Evolutionary conservation across 805 yeast species (phyloP), one percentile per base, ranked within the genome.

Genomic region (Ogataea saltuana): DNA sequence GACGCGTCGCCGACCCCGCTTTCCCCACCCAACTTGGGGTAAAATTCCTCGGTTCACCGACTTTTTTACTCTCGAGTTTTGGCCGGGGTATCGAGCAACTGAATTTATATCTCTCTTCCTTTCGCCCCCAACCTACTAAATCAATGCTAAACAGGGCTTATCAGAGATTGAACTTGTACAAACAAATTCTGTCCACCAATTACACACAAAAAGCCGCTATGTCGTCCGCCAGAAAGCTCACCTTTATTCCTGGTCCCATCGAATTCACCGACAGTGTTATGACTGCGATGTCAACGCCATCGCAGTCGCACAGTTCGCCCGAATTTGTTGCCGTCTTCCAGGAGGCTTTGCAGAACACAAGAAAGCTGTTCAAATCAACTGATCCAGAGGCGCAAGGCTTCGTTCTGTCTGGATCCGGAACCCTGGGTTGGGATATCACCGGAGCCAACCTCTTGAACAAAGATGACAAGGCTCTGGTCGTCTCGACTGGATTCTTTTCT

Each of bases 391-490:
- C 93, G 27, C 96, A 88, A 69, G 88, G 90, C 6, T 74, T 86
- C 47, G 86, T 91, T 12, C 61, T 91, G 44, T 75, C 93, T 3
- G 98, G 97, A 32, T 84, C 95, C 2, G 98, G 98, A 45, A 88
- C 97, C 16, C 74, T 90, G 31, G 98, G 98, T 27, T 90, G 97
- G 96, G 98, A 90, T 59, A 70, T 90, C 49, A 83, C 80, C 31
- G 95, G 84, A 19, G 75, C 95, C 25, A 90, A 91, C 67, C 72
- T 89, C 53, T 58, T 88, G 41, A 58, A 68, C 13, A 71, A 75
- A 2, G 82, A 80, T 43, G 96, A 89, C 45, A 75, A 79, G 34
- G 91, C 80, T 6, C 75, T 91, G 53, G 87, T 90, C 21, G 73
- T 91, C 48, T 83, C 93, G 43, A 89, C 98, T 10, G 99, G 98